Conservation (phyloP, 768 basidiomycete genomes). For the Boletellus sp. region DNA sequence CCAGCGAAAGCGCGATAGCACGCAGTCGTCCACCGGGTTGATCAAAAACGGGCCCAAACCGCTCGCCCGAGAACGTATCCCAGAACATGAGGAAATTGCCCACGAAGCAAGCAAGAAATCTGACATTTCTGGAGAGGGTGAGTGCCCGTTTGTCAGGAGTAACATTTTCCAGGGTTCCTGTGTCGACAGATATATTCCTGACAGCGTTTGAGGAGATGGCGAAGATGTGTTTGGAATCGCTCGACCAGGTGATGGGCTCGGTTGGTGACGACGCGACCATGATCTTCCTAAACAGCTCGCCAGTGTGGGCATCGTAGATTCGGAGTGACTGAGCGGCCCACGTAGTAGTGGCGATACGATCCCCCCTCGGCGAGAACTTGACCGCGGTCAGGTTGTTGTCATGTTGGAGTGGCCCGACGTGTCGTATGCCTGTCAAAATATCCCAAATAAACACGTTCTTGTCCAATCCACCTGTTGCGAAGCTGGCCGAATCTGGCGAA, state of each 20-base stretch:
- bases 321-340: neutral
- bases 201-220: neutral
- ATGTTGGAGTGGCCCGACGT: constrained; percentile 8
- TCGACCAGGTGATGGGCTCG: neutral
- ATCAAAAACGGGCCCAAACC: constrained; percentile 2
- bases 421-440: neutral
- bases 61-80: constrained; percentile 4
- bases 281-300: neutral
- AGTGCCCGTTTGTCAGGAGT: neutral
- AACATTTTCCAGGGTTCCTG: neutral
- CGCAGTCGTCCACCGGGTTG: neutral
- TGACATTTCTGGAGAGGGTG: neutral
- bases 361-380: constrained; percentile 4
- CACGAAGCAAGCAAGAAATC: neutral
- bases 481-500: constrained; percentile 2
- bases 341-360: neutral
- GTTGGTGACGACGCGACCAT: neutral
- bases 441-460: constrained; percentile 3
- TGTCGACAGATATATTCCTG: neutral
- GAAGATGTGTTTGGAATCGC: neutral
- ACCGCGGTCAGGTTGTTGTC: neutral
- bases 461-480: neutral
- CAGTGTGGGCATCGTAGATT: constrained; percentile 1
- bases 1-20: constrained; percentile 4
- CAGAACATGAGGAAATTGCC: neutral